phyloP scores from a whole-genome alignment of 106 monocot species.

The Phalaenopsis aphrodite region DNA sequence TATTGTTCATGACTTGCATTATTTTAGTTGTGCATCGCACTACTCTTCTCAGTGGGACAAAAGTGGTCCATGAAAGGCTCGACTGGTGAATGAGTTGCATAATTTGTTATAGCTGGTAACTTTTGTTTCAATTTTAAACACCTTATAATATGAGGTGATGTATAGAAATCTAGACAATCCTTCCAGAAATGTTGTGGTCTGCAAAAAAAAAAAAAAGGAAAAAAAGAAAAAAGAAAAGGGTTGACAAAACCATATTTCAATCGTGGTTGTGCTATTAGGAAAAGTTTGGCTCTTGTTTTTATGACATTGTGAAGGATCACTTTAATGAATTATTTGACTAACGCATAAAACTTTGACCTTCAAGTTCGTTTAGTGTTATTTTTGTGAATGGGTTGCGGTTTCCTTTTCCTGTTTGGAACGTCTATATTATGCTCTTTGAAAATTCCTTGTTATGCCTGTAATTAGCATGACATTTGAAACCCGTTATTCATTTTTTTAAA shows the following conservation, averaged over 20 bases:
- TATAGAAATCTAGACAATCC: not conserved
- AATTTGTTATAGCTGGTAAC: not conserved
- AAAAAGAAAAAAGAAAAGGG: not conserved
- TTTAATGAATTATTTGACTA: not conserved
- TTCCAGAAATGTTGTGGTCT: not conserved
- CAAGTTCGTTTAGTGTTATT: not conserved
- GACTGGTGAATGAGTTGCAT: not conserved
- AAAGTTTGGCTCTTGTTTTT: not conserved
- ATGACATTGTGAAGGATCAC: not conserved
- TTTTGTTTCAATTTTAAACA: not conserved
- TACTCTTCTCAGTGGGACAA: not conserved
- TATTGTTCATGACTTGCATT: conserved; percentile 15
- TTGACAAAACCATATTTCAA: not conserved
- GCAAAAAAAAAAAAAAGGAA: not conserved
- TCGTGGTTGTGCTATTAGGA: not conserved
- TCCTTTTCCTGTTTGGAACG: too few relatives aligned
- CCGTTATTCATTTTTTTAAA: not conserved
- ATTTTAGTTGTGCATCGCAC: not conserved
- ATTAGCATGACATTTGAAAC: not conserved
- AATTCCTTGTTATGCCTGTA: not conserved
- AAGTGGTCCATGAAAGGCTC: not conserved
- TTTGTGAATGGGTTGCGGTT: not conserved
- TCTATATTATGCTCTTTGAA: not conserved
- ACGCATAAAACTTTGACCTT: not conserved
- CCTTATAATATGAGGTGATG: not conserved